These are phyloP conservation scores for Dictyostelium citrinum DNA, from an alignment of 78 protist genomes.

Conservation along the genomic window DNA sequence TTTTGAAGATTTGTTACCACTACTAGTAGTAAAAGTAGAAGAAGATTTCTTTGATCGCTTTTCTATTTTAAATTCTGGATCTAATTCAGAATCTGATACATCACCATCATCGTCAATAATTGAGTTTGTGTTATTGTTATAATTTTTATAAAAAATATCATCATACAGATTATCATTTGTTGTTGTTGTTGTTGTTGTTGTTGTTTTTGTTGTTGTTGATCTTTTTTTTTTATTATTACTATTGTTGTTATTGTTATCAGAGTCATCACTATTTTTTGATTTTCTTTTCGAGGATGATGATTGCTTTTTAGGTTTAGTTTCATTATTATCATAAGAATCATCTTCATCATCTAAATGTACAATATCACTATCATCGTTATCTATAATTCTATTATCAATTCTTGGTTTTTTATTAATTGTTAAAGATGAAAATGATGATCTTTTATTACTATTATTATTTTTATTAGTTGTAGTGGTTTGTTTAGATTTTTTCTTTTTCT, in stretches of 20 bases:
- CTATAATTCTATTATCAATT: background rate
- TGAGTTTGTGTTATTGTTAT: background rate
- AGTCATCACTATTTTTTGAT: background rate
- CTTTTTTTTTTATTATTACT: background rate
- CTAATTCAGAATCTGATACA: background rate
- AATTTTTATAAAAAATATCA: background rate
- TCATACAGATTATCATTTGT: background rate
- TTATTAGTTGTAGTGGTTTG: background rate
- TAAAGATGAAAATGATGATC: background rate
- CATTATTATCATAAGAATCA: background rate
- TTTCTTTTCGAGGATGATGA: background rate
- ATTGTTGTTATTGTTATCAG: background rate
- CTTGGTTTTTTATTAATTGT: background rate
- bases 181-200: background rate
- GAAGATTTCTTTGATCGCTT: background rate
- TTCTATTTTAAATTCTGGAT: background rate
- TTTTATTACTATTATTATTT: background rate
- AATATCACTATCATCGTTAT: background rate
- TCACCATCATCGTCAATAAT: background rate
- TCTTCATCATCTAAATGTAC: background rate
- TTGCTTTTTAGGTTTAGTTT: background rate
- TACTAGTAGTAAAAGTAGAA: background rate
- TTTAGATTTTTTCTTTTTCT: background rate
- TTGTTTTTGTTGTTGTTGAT: background rate
- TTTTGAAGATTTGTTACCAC: background rate